Base-by-base conservation (phyloP, 768 basidiomycete genomes). In the Trichaptum fuscoviolaceum region DNA sequence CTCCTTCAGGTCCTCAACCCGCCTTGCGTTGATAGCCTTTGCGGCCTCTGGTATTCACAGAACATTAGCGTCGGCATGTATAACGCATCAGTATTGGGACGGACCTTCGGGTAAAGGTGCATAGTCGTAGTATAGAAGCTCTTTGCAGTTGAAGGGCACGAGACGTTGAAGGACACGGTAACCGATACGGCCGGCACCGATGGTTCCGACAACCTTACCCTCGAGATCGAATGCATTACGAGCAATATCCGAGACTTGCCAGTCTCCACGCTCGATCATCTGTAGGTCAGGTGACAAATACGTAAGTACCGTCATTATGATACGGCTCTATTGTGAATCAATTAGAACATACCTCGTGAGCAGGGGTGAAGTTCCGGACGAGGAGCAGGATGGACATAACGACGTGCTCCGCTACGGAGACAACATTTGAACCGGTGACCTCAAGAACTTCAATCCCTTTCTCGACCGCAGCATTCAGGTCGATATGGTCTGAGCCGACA, bases 71-170 rank as follows among this genome's bases (percentile, higher is more conserved):
- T 67, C 7, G 64, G 23, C 18, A 58, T 17, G 69, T 68, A 72
- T 72, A 68, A 71, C 67, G 9, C 27, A 26, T 9, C 12, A 57
- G 17, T 12, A 62, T 0, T 34, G 8, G 57, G 18, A 20, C 74
- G 59, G 70, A 87, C 86, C 85, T 67, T 81, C 80, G 15, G 90
- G 88, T 66, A 92, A 85, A 64, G 90, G 80, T 3, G 85, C 81
- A 74, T 95, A 94, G 77, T 95, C 93, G 74, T 88, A 96, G 82
- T 95, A 96, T 68, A 96, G 78, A 57, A 96, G 85, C 73, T 96
- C 92, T 77, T 95, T 95, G 84, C 85, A 87, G 79, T 94, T 84
- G 80, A 97, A 96, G 6, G 92, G 91, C 34, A 84, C 71, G 58
- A 94, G 80, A 66, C 92, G 87, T 75, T 93, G 88, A 62, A 94